Percentiles rank a stretch among this genome's conserved stretches.
These are phyloP conservation scores for Aspergillaceae sp. DNA, from an alignment of 2,329 filamentous ascomycete species.

Conservation along the genomic window DNA sequence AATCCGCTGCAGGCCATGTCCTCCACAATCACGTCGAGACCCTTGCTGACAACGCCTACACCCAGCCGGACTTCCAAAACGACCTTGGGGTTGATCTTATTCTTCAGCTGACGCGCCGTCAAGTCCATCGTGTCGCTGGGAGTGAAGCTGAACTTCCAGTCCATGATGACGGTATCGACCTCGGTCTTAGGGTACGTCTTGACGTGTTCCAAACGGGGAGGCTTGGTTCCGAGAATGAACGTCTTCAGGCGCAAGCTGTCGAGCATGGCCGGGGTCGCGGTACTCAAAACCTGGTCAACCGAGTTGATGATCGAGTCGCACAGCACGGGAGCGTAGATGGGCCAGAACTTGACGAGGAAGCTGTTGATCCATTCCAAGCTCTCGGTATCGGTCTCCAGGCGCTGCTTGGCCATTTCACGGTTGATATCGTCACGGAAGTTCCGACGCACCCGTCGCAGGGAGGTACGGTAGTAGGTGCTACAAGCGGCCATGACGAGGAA, in stretches of 20 bases:
- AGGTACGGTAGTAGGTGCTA: slow-evolving; percentile 93
- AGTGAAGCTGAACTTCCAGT: slow-evolving; percentile 99
- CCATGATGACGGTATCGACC: slow-evolving; percentile 94
- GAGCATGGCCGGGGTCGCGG: slow-evolving; percentile 80
- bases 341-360: slow-evolving; percentile 98
- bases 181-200: slow-evolving; percentile 96
- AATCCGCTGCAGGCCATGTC: slow-evolving; percentile 93
- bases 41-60: slow-evolving; percentile 95
- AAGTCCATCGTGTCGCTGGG: slow-evolving; percentile 90
- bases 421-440: slow-evolving; percentile 94
- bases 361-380: slow-evolving; percentile 99
- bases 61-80: slow-evolving; percentile 90
- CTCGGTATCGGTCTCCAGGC: slow-evolving; percentile 81
- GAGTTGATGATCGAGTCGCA: slow-evolving; percentile 86
- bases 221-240: slow-evolving; percentile 90
- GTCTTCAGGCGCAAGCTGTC: slow-evolving; percentile 90
- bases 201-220: slow-evolving; percentile 91
- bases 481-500: slow-evolving; percentile 88
- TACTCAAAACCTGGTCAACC: slow-evolving; percentile 92
- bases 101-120: slow-evolving; percentile 80
- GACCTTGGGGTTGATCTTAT: slow-evolving; percentile 94
- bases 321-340: slow-evolving; percentile 91
- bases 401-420: slow-evolving; percentile 78
- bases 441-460: slow-evolving; percentile 80
- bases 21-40: slow-evolving; percentile 93